These are phyloP conservation scores for Borealophlyctis nickersoniae DNA, from an alignment of 192 early-diverging fungal species.

Conservation along the genomic window DNA sequence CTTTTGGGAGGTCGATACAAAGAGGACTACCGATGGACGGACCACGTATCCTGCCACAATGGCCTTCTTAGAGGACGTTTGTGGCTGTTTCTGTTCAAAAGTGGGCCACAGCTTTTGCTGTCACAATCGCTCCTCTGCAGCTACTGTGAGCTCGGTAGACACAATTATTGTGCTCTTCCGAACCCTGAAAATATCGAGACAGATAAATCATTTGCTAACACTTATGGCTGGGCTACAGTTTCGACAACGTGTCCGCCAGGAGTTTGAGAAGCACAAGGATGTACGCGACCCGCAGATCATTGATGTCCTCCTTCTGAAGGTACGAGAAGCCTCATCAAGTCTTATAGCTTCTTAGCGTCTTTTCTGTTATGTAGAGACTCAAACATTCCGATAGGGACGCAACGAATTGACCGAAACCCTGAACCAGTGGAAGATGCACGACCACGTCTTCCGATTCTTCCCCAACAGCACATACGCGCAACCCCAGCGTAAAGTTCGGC, in stretches of 20 bases:
- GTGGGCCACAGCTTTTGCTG: neutral
- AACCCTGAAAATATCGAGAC: too few species aligned
- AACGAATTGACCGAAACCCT: slow-evolving; percentile 85
- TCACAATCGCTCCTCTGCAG: neutral
- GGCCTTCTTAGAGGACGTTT: neutral
- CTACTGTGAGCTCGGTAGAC: neutral
- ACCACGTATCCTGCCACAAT: too few species aligned
- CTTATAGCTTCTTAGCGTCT: neutral
- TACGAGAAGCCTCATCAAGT: neutral
- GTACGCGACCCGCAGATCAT: slow-evolving; percentile 71
- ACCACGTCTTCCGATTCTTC: slow-evolving; percentile 87
- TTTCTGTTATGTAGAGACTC: neutral
- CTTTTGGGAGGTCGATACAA: too few species aligned
- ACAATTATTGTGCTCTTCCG: too few species aligned
- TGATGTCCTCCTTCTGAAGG: slow-evolving; percentile 82
- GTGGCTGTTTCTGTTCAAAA: neutral
- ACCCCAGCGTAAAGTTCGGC: slow-evolving; percentile 60
- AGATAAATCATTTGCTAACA: too few species aligned
- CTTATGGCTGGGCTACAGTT: slow-evolving; percentile 66
- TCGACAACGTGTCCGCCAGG: slow-evolving; percentile 79
- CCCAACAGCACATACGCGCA: slow-evolving; percentile 60
- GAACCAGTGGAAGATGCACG: slow-evolving; percentile 90
- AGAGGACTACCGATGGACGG: too few species aligned
- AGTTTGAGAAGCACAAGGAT: slow-evolving; percentile 83
- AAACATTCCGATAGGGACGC: slow-evolving; percentile 43